Conservation (phyloP, 1,139 yeast species). For the Hemisphaericaspora lyxosophila region DNA sequence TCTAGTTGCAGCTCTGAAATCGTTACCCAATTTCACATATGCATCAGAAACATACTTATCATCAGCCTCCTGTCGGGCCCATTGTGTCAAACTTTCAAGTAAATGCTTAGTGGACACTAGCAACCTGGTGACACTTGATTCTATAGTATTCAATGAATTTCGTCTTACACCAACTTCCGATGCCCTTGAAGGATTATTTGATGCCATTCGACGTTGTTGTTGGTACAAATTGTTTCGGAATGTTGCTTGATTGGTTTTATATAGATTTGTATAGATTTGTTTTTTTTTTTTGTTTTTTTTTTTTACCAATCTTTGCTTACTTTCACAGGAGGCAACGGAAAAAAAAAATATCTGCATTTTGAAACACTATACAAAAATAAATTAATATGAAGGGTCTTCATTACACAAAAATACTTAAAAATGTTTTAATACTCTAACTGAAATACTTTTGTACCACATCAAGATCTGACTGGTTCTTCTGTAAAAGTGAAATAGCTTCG, state of each 20-base stretch:
- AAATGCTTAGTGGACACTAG: conserved; percentile 88
- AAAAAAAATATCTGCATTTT: too few species aligned
- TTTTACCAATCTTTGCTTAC: too few species aligned
- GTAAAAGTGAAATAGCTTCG: conserved; percentile 65
- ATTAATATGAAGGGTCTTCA: too few species aligned
- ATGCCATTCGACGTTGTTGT: neutral
- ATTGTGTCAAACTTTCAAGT: conserved; percentile 78
- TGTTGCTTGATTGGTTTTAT: too few species aligned
- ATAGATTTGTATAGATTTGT: too few species aligned
- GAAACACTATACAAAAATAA: neutral
- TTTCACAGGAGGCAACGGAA: too few species aligned
- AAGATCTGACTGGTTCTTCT: conserved; percentile 60
- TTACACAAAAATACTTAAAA: neutral
- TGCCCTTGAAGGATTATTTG: neutral
- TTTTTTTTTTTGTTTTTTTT: too few species aligned
- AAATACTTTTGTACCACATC: conserved; percentile 56
- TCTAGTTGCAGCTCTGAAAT: conserved; percentile 82
- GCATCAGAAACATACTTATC: conserved; percentile 89
- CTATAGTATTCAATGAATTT: conserved; percentile 62
- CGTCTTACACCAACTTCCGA: conserved; percentile 1
- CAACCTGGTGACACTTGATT: conserved; percentile 77
- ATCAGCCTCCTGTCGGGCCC: conserved; percentile 81
- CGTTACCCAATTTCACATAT: conserved; percentile 90
- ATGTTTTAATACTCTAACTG: conserved; percentile 7
- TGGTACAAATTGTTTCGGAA: too few species aligned